phyloP scores from a whole-genome alignment of 1,284 basidiomycete genomes.

The Melampsora larici-populina region DNA sequence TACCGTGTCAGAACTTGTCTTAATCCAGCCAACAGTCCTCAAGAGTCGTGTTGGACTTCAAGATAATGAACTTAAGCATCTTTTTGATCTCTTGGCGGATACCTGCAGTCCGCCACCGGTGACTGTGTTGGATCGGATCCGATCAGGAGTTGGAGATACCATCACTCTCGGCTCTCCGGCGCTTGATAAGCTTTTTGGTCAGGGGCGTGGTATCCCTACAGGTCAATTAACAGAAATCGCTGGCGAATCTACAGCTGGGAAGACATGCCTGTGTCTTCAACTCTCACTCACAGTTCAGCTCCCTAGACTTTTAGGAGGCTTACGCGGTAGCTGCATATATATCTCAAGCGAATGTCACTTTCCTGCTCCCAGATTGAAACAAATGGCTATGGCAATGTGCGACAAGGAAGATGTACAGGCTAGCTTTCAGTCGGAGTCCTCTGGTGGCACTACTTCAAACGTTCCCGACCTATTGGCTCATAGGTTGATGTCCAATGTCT shows the following conservation, averaged over 20 bases:
- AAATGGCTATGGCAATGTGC: constrained; percentile 59
- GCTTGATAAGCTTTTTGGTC: constrained; percentile 49
- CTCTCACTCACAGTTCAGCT: constrained; percentile 72
- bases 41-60: constrained; percentile 50
- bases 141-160: constrained; percentile 45
- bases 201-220: constrained; percentile 69
- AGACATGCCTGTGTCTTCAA: constrained; percentile 78
- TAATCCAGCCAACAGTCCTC: constrained; percentile 50
- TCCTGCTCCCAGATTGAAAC: constrained; percentile 63
- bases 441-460: neutral
- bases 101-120: constrained; percentile 9
- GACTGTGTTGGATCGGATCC: constrained; percentile 5
- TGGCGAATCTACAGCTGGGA: constrained; percentile 88
- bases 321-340: constrained; percentile 66
- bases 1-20: constrained; percentile 53
- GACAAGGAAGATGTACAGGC: neutral
- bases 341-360: constrained; percentile 70
- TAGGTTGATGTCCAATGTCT: constrained; percentile 63
- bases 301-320: constrained; percentile 59
- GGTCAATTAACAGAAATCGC: constrained; percentile 77
- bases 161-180: constrained; percentile 47
- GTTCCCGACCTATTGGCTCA: constrained; percentile 44
- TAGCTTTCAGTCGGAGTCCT: neutral
- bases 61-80: constrained; percentile 42
- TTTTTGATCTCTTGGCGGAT: constrained; percentile 9